Conservation (phyloP, 1,284 basidiomycete genomes). For the Cryptococcus sp. region DNA sequence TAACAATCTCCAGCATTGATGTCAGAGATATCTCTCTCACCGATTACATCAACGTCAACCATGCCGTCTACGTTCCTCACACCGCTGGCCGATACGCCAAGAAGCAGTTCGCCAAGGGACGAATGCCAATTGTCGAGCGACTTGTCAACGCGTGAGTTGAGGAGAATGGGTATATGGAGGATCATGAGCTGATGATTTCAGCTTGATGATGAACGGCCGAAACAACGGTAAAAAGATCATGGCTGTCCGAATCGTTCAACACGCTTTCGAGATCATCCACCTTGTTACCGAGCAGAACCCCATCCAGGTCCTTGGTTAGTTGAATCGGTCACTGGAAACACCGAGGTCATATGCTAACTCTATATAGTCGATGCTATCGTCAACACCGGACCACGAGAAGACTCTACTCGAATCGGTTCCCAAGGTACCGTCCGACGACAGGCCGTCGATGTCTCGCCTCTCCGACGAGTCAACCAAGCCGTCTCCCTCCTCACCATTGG, state of each 20-base stretch:
- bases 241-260: constrained; percentile 98
- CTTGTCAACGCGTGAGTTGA: constrained; percentile 85
- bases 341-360: constrained; percentile 51
- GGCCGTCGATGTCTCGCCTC: constrained; percentile 98
- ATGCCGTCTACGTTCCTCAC: constrained; percentile 96
- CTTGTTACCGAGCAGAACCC: constrained; percentile 99
- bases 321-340: not conserved
- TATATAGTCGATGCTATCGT: constrained; percentile 88
- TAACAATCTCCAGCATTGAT: constrained; percentile 65
- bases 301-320: constrained; percentile 69
- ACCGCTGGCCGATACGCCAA: constrained; percentile 98
- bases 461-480: constrained; percentile 97
- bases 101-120: constrained; percentile 99
- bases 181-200: constrained; percentile 36
- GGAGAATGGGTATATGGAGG: not conserved
- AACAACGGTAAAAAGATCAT: constrained; percentile 99
- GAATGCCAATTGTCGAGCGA: constrained; percentile 99
- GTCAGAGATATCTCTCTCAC: constrained; percentile 98
- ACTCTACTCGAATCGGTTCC: constrained; percentile 99
- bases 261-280: constrained; percentile 99
- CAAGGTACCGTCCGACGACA: constrained; percentile 99
- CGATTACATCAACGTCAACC: constrained; percentile 99
- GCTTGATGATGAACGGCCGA: constrained; percentile 99
- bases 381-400: constrained; percentile 99
- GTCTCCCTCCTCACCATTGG: constrained; percentile 92